Base-by-base conservation (phyloP, 805 yeast genomes). In the Scheffersomyces spartinae region DNA sequence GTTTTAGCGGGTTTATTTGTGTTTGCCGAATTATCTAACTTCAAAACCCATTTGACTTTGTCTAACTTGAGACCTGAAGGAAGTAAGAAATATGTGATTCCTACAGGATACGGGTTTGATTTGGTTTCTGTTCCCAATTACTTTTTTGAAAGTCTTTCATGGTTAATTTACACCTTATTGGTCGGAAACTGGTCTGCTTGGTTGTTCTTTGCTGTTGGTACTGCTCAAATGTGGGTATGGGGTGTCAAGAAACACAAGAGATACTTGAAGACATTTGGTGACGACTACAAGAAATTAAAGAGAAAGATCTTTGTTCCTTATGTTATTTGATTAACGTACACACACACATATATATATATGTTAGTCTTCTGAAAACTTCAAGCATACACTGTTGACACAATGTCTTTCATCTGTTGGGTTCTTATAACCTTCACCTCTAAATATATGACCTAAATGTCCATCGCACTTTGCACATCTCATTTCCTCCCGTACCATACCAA, bases 401-500 rank as follows among this genome's bases (percentile, higher is more conserved):
- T 91, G 97, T 48, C 99, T 72, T 39, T 70, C 88, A 47, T 86
- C 84, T 0, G 94, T 82, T 10, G 95, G 95, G 2, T 76, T 83
- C 25, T 68, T 59, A 61, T 69, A 88, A 2, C 97, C 97, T 56
- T 91, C 99, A 4, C 94, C 94, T 42, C 74, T 74, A 52, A 91
- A 91, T 2, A 91, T 78, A 53, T 91, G 99, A 2, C 99, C 99
- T 38, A 91, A 53, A 56, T 91, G 98, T 2, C 95, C 93, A 23
- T 84, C 95, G 49, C 99, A 91, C 6, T 67, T 64, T 8, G 75
- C 59, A 47, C 99, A 91, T 34, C 78, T 64, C 76, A 91, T 86
- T 48, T 91, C 99, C 8, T 74, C 82, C 34, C 98, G 65, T 9
- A 57, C 61, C 91, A 79, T 85, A 0, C 97, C 97, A 25, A 56